Percentiles rank a stretch among this genome's conserved stretches.
Conservation (phyloP, 78 protist species). For the Fonticula alba region DNA sequence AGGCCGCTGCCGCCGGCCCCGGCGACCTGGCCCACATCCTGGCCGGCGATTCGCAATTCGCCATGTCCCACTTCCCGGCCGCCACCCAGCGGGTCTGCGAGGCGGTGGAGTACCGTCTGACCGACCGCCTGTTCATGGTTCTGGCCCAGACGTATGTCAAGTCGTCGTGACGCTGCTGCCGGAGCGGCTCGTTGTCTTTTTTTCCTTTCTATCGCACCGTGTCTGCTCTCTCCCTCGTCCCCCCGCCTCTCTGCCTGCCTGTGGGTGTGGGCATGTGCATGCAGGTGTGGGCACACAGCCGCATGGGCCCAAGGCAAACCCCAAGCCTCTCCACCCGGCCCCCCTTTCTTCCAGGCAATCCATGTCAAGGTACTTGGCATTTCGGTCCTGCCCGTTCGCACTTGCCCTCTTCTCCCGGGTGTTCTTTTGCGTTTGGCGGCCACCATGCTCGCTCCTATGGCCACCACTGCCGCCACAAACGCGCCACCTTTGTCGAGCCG, state of each 20-base stretch:
- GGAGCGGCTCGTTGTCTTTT: background rate
- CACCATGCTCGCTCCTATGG: background rate
- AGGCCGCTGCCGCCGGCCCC: background rate
- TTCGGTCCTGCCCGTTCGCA: background rate
- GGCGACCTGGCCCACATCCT: background rate
- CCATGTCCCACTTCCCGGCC: background rate
- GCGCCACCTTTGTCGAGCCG: background rate
- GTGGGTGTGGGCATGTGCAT: background rate
- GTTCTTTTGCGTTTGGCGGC: background rate
- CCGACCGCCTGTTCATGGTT: background rate
- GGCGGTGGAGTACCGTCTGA: background rate
- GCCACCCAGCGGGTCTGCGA: background rate
- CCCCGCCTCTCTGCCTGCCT: background rate
- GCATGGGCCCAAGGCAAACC: background rate
- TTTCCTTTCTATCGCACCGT: background rate
- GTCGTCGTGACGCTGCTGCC: background rate
- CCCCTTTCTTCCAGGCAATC: no score
- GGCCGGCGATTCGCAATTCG: background rate
- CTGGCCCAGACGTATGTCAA: background rate
- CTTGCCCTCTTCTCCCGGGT: background rate
- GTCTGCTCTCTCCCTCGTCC: no score
- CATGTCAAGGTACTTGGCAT: background rate
- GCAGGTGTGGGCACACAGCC: background rate
- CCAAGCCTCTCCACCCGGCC: no score
- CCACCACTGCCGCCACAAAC: background rate